These are phyloP conservation scores for Bothriochloa decipiens DNA, from an alignment of 176 grass and related monocot genomes.

Conservation along the genomic window DNA sequence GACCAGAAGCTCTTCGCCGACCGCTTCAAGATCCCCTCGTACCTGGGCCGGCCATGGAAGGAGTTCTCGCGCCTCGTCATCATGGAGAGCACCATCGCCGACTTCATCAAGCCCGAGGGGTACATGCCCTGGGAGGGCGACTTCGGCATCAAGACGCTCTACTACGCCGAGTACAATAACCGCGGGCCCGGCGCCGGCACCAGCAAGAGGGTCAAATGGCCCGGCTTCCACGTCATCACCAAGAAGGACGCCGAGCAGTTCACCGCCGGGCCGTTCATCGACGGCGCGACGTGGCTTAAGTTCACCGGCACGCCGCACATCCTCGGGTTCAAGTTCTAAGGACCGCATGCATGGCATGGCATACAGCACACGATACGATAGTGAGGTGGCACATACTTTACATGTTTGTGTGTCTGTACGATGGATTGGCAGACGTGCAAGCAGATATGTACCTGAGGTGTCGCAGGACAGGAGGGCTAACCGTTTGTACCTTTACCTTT, in stretches of 20 bases:
- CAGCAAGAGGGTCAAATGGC: conserved; percentile 71
- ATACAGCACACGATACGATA: not conserved
- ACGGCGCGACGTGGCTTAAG: conserved; percentile 56
- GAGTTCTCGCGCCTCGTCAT: conserved; percentile 59
- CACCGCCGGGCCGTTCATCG: conserved; percentile 57
- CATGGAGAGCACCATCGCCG: conserved; percentile 67
- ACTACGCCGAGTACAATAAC: conserved; percentile 81
- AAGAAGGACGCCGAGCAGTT: conserved; percentile 50
- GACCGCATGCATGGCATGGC: not conserved
- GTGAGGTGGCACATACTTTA: not conserved
- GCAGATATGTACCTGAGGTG: not conserved
- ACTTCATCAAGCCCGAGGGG: conserved; percentile 68
- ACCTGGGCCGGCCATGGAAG: conserved; percentile 81
- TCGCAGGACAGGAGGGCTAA: conserved; percentile 4
- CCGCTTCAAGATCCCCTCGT: conserved; percentile 63
- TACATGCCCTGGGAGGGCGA: conserved; percentile 64
- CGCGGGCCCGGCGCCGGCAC: conserved; percentile 65
- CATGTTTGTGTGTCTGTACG: not conserved
- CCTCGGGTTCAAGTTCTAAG: conserved; percentile 58
- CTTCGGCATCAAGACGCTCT: conserved; percentile 65
- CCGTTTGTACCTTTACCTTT: conserved; percentile 14
- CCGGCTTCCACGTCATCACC: conserved; percentile 56
- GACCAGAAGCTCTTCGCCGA: conserved; percentile 61
- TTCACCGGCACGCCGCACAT: conserved; percentile 54
- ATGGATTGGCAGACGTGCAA: not conserved